Conservation (phyloP, 208 protist genomes). For the Crithidia brevicula region DNA sequence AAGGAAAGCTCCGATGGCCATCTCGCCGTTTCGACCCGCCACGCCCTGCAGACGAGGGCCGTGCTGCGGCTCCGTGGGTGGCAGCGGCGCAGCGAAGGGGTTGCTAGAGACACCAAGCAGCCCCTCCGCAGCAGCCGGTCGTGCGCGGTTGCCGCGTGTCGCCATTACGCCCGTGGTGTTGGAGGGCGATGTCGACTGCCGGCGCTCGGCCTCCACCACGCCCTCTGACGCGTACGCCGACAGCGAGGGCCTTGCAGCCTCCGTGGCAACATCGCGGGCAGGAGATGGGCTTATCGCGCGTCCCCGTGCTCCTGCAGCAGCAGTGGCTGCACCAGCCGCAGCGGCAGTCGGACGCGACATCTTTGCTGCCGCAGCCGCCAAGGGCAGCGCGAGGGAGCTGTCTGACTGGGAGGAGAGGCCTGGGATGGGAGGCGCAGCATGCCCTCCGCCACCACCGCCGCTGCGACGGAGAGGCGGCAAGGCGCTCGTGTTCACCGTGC, state of each 20-base stretch:
- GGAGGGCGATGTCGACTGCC: background rate
- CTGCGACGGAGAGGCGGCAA: slow-evolving; percentile 43
- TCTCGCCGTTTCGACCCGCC: slow-evolving; percentile 61
- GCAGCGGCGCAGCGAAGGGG: slow-evolving; percentile 50
- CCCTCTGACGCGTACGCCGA: too few species aligned
- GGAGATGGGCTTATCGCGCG: slow-evolving; percentile 3
- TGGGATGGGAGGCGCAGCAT: slow-evolving; percentile 4
- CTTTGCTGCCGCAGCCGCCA: slow-evolving; percentile 2
- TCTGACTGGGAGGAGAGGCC: slow-evolving; percentile 14
- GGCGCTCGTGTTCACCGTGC: slow-evolving; percentile 58
- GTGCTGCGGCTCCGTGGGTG: slow-evolving; percentile 48
- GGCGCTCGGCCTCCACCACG: background rate
- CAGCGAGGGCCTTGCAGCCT: too few species aligned
- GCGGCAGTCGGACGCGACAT: slow-evolving; percentile 6
- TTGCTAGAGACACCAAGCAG: background rate
- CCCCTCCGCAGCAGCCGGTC: background rate
- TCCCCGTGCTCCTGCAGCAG: background rate
- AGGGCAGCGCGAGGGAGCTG: background rate
- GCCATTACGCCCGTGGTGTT: background rate
- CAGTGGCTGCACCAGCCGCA: background rate
- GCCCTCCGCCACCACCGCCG: slow-evolving; percentile 7
- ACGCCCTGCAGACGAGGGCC: slow-evolving; percentile 58
- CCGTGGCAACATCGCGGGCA: background rate
- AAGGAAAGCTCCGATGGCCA: slow-evolving; percentile 81
- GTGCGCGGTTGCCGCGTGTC: background rate